Evolutionary conservation across 305 asterid species (phyloP).

Genomic region (Solanum hybrid): DNA sequence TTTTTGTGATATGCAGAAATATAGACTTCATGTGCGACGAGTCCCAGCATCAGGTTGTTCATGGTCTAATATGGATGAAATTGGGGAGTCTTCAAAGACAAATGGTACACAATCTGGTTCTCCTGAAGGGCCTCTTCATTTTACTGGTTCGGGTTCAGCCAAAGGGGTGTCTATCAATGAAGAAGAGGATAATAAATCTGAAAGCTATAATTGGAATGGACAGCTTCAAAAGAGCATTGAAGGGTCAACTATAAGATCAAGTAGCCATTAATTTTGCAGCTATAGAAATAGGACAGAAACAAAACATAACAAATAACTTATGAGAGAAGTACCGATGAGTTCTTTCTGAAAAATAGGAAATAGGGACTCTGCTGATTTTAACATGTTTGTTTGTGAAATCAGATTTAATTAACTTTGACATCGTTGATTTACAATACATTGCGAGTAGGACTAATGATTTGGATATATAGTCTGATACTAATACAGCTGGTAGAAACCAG

Average conservation of each 20-base stretch:
- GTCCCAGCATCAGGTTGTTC: background rate
- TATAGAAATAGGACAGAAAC: background rate
- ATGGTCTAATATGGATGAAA: background rate
- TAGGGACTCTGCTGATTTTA: background rate
- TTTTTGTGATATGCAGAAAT: conserved; percentile 15
- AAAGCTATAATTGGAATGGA: conserved; percentile 22
- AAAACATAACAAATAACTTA: background rate
- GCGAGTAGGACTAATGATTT: background rate
- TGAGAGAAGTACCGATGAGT: background rate
- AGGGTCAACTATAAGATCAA: background rate
- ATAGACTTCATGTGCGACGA: conserved; percentile 19
- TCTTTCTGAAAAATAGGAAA: background rate
- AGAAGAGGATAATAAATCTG: conserved; percentile 26
- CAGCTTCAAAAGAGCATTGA: background rate
- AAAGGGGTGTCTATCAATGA: conserved; percentile 8
- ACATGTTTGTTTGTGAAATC: background rate
- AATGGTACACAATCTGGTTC: conserved; percentile 5
- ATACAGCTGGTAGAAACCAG: background rate
- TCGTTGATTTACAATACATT: background rate
- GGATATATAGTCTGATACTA: background rate
- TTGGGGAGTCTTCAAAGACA: background rate
- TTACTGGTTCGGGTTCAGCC: conserved; percentile 13
- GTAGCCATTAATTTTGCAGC: conserved; percentile 1
- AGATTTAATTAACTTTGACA: background rate
- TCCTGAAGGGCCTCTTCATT: conserved; percentile 22